These are phyloP conservation scores for Circinella umbellata DNA, from an alignment of 371 early-diverging fungal species.

Conservation along the genomic window DNA sequence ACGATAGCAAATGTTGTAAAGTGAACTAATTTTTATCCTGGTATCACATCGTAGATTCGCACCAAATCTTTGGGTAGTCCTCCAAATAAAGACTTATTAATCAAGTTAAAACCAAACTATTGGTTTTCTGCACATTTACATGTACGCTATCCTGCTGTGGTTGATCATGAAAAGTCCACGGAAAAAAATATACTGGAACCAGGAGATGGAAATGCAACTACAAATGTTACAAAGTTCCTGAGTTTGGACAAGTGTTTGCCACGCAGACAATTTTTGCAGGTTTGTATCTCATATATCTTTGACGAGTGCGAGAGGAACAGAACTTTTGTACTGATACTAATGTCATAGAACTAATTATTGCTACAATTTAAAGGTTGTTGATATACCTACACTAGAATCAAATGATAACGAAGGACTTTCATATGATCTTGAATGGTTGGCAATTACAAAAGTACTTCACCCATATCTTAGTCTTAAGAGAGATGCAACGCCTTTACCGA, in stretches of 20 bases:
- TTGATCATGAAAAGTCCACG: slow-evolving; percentile 43
- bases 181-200: neutral
- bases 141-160: slow-evolving; percentile 83
- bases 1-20: no score
- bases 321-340: no score
- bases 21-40: no score
- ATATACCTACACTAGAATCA: slow-evolving; percentile 52
- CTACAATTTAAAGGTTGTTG: slow-evolving; percentile 52
- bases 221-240: slow-evolving; percentile 58
- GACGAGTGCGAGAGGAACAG: no score
- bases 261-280: slow-evolving; percentile 63
- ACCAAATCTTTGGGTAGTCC: slow-evolving; percentile 78
- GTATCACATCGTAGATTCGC: slow-evolving; percentile 48
- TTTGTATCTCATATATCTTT: slow-evolving; percentile 15
- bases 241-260: slow-evolving; percentile 76
- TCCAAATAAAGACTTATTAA: slow-evolving; percentile 68
- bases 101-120: slow-evolving; percentile 74
- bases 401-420: slow-evolving; percentile 38
- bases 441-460: slow-evolving; percentile 71
- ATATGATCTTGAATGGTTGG: slow-evolving; percentile 89
- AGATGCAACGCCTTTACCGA: slow-evolving; percentile 51
- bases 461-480: slow-evolving; percentile 48
- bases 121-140: slow-evolving; percentile 97
- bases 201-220: neutral
- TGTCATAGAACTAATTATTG: neutral